Evolutionary conservation across 2,329 filamentous ascomycete genomes (phyloP).

Genomic region (Setomelanomma holmii): DNA sequence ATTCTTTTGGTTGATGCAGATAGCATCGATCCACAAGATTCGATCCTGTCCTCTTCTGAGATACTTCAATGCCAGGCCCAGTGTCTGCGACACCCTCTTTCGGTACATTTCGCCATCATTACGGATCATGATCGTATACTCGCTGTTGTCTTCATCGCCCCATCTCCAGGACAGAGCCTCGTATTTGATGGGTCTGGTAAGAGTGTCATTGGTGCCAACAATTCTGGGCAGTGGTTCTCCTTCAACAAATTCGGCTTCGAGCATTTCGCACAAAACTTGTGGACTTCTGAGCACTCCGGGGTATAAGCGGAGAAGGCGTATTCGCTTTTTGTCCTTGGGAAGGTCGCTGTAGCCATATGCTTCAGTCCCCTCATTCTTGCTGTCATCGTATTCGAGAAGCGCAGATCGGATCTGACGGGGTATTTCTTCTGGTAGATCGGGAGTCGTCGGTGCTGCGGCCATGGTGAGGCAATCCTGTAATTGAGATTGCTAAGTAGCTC

Average conservation of each 20-base stretch:
- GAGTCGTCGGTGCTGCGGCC: neutral
- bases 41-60: neutral
- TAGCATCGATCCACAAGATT: constrained; percentile 7
- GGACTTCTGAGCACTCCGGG: constrained; percentile 5
- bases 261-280: constrained; percentile 7
- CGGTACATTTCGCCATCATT: constrained; percentile 2
- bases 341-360: neutral
- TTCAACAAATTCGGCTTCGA: constrained; percentile 6
- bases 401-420: neutral
- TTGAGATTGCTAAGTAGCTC: too few relatives aligned
- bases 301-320: constrained; percentile 3
- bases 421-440: neutral
- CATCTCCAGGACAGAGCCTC: constrained; percentile 9
- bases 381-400: constrained; percentile 2
- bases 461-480: neutral
- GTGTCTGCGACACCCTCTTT: constrained; percentile 2
- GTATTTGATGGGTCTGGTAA: constrained; percentile 1
- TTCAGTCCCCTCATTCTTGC: neutral
- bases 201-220: neutral
- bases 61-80: constrained; percentile 8
- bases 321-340: constrained; percentile 2
- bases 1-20: constrained; percentile 5
- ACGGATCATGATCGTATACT: constrained; percentile 6
- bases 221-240: neutral
- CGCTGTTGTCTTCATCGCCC: constrained; percentile 7